phyloP scores from a whole-genome alignment of 192 early-diverging fungal species.

The Rhizophagus sp. region DNA sequence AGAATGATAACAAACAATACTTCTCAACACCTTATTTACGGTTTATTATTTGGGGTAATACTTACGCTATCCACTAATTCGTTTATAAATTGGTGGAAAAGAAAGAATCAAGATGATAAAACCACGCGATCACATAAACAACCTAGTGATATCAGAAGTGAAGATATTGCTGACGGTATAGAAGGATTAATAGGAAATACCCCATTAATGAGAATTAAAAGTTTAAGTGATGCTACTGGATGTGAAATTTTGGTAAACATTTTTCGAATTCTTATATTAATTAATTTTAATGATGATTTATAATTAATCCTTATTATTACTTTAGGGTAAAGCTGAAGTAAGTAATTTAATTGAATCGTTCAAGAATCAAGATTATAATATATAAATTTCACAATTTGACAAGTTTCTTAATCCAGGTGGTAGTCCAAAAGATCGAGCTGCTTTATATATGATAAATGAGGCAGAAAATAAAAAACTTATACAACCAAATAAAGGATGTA shows the following conservation, averaged over 20 bases:
- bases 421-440: conserved; percentile 92
- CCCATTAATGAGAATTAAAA: conserved; percentile 83
- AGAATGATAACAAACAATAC: neutral
- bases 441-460: conserved; percentile 78
- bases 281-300: neutral
- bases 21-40: neutral
- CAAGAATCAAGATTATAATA: no score
- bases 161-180: conserved; percentile 64
- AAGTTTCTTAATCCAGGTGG: conserved; percentile 93
- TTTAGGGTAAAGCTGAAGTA: conserved; percentile 37
- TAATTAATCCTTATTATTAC: neutral
- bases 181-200: conserved; percentile 90
- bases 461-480: conserved; percentile 74
- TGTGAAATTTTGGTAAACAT: conserved; percentile 78
- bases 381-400: neutral
- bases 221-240: conserved; percentile 86
- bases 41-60: neutral
- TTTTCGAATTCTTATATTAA: neutral
- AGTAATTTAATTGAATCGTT: neutral
- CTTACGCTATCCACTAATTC: conserved; percentile 2
- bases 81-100: neutral
- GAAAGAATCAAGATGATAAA: neutral
- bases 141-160: neutral
- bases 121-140: neutral
- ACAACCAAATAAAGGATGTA: conserved; percentile 68